Evolutionary conservation across 2,329 filamentous ascomycete genomes (phyloP).

Genomic region (Periglandula ipomoeae): DNA sequence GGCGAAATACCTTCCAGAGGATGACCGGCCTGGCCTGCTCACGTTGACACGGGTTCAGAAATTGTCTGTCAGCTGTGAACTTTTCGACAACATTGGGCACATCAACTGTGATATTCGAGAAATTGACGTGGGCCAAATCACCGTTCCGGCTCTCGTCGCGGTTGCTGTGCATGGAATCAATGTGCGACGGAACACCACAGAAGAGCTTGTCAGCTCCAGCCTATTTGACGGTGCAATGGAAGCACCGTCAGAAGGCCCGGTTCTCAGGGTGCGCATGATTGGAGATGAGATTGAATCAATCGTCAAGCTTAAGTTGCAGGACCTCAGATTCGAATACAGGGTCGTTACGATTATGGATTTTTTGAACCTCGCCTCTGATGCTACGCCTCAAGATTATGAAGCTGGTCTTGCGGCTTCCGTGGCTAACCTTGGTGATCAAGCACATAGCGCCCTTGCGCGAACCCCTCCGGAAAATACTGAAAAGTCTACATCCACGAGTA

Average conservation of each 20-base stretch:
- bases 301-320: constrained; percentile 78
- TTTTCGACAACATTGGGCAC: constrained; percentile 61
- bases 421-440: constrained; percentile 61
- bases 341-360: constrained; percentile 76
- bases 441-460: constrained; percentile 37
- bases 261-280: constrained; percentile 82
- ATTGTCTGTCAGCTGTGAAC: constrained; percentile 49
- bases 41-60: constrained; percentile 61
- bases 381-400: constrained; percentile 64
- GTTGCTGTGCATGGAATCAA: constrained; percentile 58
- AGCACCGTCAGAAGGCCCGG: constrained; percentile 26
- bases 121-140: constrained; percentile 70
- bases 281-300: constrained; percentile 91
- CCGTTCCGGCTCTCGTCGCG: constrained; percentile 72
- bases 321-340: constrained; percentile 79
- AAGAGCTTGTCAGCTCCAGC: constrained; percentile 59
- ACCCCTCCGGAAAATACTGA: constrained; percentile 12
- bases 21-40: constrained; percentile 83
- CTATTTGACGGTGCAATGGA: constrained; percentile 19
- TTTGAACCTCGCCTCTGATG: constrained; percentile 58
- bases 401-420: constrained; percentile 70
- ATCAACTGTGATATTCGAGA: constrained; percentile 50
- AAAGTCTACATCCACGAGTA: constrained; percentile 26
- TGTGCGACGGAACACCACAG: constrained; percentile 54
- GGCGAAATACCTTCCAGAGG: constrained; percentile 89